Base-by-base conservation (phyloP, 257 asterid species). In the Sherardia arvensis region DNA sequence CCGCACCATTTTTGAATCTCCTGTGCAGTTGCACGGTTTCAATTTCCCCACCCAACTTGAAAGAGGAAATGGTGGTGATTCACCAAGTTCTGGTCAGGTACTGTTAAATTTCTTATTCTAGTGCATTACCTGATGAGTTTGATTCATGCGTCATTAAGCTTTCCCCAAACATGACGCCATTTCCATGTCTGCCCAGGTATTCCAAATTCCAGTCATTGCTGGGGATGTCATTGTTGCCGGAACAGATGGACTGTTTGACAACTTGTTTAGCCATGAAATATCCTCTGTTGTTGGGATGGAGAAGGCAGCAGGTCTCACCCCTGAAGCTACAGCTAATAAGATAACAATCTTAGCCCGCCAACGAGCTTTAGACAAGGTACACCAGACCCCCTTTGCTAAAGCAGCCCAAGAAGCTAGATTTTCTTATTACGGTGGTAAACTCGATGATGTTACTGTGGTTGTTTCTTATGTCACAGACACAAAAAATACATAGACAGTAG, bases 201-300 rank as follows among this genome's bases (percentile, higher is more conserved):
- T 87, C 79, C 74, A 77, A 76, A 78, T 90, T 68, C 45, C 85
- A 18, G 93, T 84, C 67, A 69, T 61, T 64, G 69, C 80, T 6
- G 95, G 93, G 65, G 96, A 87, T 57, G 79, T 85, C 20, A 69
- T 87, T n/a, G 87, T 90, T 38, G 89, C 89, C 12, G 97, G 97
- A 33, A 87, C 91, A 8, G 97, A 90, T 76, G 96, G 97, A 0
- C 76, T 90, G 68, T 90, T 79, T 14, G 97, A 90, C 74, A 90
- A 87, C 83, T 73, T 87, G 67, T 90, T 73, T 54, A 78, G 65
- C 22, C 78, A 79, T 53, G 96, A 90, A 76, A 60, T 90, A 51
- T 80, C 77, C 14, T 74, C 73, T 40, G 64, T 84, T 40, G 96
- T 90, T 59, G 86, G 40, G 26, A 81, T 75, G 68, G 87, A 93